Conservation (phyloP, 169 alveolate genomes). For the Plasmodium blacklocki region DNA sequence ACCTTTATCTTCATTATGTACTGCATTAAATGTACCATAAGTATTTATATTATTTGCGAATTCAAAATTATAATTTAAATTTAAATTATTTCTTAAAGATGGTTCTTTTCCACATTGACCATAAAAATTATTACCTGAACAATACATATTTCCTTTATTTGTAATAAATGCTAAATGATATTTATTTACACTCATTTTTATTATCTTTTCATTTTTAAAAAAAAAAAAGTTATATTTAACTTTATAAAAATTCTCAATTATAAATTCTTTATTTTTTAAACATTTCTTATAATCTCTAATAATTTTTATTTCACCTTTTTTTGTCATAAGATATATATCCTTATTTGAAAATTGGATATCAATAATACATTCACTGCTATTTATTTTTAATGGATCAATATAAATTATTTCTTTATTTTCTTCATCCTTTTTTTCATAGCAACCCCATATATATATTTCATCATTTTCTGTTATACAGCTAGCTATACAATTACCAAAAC, state of each 20-base stretch:
- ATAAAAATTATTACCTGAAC: slow-evolving; percentile 76
- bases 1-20: neutral
- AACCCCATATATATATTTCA: slow-evolving; percentile 73
- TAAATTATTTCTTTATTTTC: slow-evolving; percentile 34
- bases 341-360: slow-evolving; percentile 66
- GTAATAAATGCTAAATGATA: slow-evolving; percentile 74
- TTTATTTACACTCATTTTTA: slow-evolving; percentile 75
- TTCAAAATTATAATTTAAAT: slow-evolving; percentile 68
- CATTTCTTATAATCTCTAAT: slow-evolving; percentile 42
- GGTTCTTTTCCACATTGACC: slow-evolving; percentile 76
- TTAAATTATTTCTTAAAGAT: slow-evolving; percentile 45
- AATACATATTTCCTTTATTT: slow-evolving; percentile 68
- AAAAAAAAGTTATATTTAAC: slow-evolving; percentile 25
- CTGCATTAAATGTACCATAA: neutral
- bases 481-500: slow-evolving; percentile 72
- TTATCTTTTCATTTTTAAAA: slow-evolving; percentile 53
- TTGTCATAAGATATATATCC: slow-evolving; percentile 46
- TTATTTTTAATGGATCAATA: slow-evolving; percentile 50
- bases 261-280: slow-evolving; percentile 35
- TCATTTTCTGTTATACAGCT: slow-evolving; percentile 71
- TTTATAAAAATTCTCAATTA: slow-evolving; percentile 68
- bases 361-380: slow-evolving; percentile 16
- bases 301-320: slow-evolving; percentile 74
- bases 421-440: slow-evolving; percentile 26
- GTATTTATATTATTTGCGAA: slow-evolving; percentile 17